These are phyloP conservation scores for Bipolaris oryzae DNA, from an alignment of 2,329 filamentous ascomycete species.

Conservation along the genomic window DNA sequence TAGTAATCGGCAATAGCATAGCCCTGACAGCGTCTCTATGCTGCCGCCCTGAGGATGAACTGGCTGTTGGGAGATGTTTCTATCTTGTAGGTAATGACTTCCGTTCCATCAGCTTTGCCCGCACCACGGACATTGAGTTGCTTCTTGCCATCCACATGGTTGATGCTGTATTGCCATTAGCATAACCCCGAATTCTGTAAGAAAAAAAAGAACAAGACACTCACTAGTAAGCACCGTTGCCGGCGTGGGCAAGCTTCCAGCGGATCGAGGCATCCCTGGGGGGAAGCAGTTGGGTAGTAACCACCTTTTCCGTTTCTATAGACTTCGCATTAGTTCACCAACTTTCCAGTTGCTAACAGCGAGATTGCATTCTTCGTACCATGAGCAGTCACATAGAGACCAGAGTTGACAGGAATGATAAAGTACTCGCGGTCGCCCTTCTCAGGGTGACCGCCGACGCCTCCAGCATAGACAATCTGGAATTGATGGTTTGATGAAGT, in stretches of 20 bases:
- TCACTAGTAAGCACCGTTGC: constrained; percentile 2
- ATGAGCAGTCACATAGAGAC: background rate
- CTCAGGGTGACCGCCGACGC: background rate
- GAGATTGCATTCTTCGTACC: background rate
- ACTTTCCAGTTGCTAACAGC: too few species aligned
- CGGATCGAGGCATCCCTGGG: background rate
- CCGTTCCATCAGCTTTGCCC: background rate
- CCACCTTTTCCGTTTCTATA: background rate
- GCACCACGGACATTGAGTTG: constrained; percentile 1
- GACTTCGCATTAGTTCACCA: background rate
- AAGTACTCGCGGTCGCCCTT: constrained; percentile 9
- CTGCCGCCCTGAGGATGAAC: constrained; percentile 3
- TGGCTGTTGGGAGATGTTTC: background rate
- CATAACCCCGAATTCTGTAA: background rate
- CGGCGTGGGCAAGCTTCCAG: background rate
- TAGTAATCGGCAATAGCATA: background rate
- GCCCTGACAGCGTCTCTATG: background rate
- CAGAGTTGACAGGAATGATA: constrained; percentile 7
- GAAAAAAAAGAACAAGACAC: background rate
- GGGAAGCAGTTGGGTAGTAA: background rate
- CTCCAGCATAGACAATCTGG: constrained; percentile 4
- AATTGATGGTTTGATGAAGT: constrained; percentile 1
- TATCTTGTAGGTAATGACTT: background rate
- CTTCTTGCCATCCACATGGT: background rate
- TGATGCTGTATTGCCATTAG: constrained; percentile 1